Evolutionary conservation across 2,329 filamentous ascomycete genomes (phyloP).

Genomic region (Chrysoporthe puriensis): DNA sequence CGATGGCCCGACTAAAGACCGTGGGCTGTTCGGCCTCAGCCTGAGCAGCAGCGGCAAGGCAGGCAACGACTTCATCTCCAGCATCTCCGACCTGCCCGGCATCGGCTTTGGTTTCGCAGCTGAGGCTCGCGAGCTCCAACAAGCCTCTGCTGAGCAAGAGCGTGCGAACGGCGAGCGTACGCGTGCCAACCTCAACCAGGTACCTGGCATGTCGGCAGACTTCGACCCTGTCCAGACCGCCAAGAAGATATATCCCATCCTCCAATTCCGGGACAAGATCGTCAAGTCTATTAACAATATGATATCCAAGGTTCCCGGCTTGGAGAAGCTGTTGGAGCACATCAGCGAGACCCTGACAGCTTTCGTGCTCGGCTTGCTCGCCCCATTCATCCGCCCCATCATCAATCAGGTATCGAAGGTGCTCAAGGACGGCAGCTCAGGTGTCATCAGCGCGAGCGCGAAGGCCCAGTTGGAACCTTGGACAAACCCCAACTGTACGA

Average conservation of each 20-base stretch:
- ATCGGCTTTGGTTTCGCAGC: conserved; percentile 67
- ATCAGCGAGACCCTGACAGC: conserved; percentile 92
- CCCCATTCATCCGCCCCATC: conserved; percentile 89
- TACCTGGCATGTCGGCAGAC: conserved; percentile 74
- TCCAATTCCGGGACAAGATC: conserved; percentile 91
- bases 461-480: conserved; percentile 80
- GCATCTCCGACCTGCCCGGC: conserved; percentile 76
- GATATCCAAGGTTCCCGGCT: conserved; percentile 88
- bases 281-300: conserved; percentile 83
- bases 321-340: conserved; percentile 88
- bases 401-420: conserved; percentile 84
- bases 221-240: conserved; percentile 81
- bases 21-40: conserved; percentile 40
- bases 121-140: conserved; percentile 67
- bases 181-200: conserved; percentile 57
- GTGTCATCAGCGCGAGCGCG: conserved; percentile 68
- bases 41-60: conserved; percentile 40
- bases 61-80: conserved; percentile 65
- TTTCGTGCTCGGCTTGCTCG: conserved; percentile 87
- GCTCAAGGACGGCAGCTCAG: conserved; percentile 83
- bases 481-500: conserved; percentile 73
- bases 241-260: conserved; percentile 88
- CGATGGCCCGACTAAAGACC: conserved; percentile 29
- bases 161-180: conserved; percentile 52
- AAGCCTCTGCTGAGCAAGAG: conserved; percentile 65